A percentile compares a stretch with the other conserved stretches of the same genome.
Conservation (phyloP, 2,329 filamentous ascomycete genomes). For the Alternaria dauci region DNA sequence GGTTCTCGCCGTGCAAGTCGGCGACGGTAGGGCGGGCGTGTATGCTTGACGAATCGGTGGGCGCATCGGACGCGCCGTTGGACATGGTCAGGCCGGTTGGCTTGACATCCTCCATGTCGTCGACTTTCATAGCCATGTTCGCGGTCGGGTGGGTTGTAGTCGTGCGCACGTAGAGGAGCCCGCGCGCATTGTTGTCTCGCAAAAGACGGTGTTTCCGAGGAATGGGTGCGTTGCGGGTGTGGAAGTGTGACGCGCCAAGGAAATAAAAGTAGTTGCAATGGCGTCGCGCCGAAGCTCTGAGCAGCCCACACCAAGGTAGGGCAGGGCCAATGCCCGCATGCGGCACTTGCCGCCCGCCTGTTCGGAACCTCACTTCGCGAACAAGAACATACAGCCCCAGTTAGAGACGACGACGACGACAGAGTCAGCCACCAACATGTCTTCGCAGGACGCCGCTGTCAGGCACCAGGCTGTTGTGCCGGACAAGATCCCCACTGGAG, state of each 20-base stretch:
- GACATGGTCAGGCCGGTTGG: slow-evolving; percentile 20
- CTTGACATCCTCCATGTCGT: slow-evolving; percentile 39
- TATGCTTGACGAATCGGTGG: slow-evolving; percentile 29
- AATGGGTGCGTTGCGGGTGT: slow-evolving; percentile 8
- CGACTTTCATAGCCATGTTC: slow-evolving; percentile 17
- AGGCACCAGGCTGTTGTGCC: slow-evolving; percentile 64
- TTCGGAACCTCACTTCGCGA: slow-evolving; percentile 17
- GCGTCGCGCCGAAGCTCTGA: slow-evolving; percentile 18
- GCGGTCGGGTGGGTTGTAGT: slow-evolving; percentile 12
- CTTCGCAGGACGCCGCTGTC: slow-evolving; percentile 36
- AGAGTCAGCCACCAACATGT: slow-evolving; percentile 40
- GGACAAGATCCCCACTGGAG: slow-evolving; percentile 80
- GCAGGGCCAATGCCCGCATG: slow-evolving; percentile 1
- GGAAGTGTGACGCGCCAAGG: slow-evolving; percentile 38
- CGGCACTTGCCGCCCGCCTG: slow-evolving; percentile 29
- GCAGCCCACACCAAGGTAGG: not conserved
- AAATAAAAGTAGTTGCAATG: slow-evolving; percentile 34
- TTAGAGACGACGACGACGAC: slow-evolving; percentile 6
- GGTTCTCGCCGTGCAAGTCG: slow-evolving; percentile 73
- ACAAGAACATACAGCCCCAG: slow-evolving; percentile 16
- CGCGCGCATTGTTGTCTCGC: slow-evolving; percentile 43
- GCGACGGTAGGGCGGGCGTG: slow-evolving; percentile 69
- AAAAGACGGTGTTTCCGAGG: slow-evolving; percentile 17
- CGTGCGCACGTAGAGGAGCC: slow-evolving; percentile 21
- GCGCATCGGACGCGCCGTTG: slow-evolving; percentile 32